Evolutionary conservation across 1,284 basidiomycete species (phyloP), one percentile per base, ranked within the genome.

Genomic region (Apiotrichum veenhuisii): DNA sequence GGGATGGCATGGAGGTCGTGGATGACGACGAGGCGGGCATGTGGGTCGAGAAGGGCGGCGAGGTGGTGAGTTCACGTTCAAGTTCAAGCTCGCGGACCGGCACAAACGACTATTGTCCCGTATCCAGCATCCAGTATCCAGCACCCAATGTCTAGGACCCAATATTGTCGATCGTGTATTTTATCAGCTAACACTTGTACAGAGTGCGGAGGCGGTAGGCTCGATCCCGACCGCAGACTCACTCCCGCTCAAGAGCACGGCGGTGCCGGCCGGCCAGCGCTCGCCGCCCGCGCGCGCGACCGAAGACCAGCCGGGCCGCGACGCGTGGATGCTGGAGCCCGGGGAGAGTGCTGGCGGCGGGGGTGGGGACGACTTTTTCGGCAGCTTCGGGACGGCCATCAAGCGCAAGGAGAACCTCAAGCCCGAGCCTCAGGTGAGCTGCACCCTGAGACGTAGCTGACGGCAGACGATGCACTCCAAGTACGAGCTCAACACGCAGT

Each of bases 301-400:
- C 10, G 47, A 60, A 38, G 49, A 55, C 25, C 22, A 18, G 34
- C 49, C 45, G 23, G 82, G 85, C 66, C 82, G 91, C 20, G 91
- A 93, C 64, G 86, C 90, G 37, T 95, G 92, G 93, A 95, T 96
- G 93, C 77, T 91, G n/a, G 77, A 82, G 30, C 83, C 83, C 8
- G 65, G 57, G 15, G 41, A 47, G n/a, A 42, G 52, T 0, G 51
- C 7, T 7, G 33, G 27, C 5, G 20, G 50, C 40, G 33, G 44
- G 2, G 12, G 36, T 12, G 54, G 52, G 4, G 57, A 44, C 25
- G 91, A 95, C 73, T 93, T 96, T 76, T 95, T 96, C 79, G 86
- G 87, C 0, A 83, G 80, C 61, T 78, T 95, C 37, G 92, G 92
- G 10, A 88, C 83, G 7, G 89, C 88, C 70, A 80, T 79, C 64